phyloP scores from a whole-genome alignment of 208 protist genomes.

The Acanthamoeba healyi region DNA sequence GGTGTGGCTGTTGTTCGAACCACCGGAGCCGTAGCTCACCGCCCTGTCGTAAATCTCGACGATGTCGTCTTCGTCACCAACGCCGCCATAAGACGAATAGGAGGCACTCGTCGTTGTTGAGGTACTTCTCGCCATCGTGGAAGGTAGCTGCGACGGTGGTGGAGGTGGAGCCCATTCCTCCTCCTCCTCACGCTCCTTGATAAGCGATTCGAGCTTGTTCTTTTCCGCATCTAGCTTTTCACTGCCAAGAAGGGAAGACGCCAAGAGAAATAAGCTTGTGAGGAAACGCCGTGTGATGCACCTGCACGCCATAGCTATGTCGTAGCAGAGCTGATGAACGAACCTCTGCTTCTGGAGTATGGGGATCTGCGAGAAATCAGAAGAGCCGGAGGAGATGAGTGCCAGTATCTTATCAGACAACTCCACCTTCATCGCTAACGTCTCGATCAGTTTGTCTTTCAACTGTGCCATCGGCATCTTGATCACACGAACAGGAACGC shows the following conservation, averaged over 20 bases:
- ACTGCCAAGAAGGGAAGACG: not conserved
- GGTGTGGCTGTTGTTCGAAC: not conserved
- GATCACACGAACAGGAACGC: not conserved
- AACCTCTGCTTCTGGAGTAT: not conserved
- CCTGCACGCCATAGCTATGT: no score
- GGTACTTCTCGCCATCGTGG: not conserved
- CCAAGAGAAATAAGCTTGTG: not conserved
- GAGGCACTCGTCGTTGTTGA: not conserved
- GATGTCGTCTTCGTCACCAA: not conserved
- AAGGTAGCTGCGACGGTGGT: not conserved
- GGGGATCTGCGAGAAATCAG: constrained; percentile 16
- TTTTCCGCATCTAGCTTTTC: constrained; percentile 7
- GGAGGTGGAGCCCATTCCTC: not conserved
- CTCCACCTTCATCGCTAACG: not conserved
- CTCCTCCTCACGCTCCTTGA: not conserved
- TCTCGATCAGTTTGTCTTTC: not conserved
- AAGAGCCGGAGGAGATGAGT: not conserved
- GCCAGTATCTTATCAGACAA: not conserved
- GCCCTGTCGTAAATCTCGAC: constrained; percentile 11
- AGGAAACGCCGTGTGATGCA: no score
- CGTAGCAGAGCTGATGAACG: no score
- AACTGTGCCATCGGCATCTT: not conserved
- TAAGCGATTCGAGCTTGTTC: not conserved
- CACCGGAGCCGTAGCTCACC: not conserved
- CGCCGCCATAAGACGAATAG: not conserved